A percentile compares a stretch with the other conserved stretches of the same genome.
Conservation (phyloP, 2,329 filamentous ascomycete genomes). For the Ceratocystiopsis sp. region DNA sequence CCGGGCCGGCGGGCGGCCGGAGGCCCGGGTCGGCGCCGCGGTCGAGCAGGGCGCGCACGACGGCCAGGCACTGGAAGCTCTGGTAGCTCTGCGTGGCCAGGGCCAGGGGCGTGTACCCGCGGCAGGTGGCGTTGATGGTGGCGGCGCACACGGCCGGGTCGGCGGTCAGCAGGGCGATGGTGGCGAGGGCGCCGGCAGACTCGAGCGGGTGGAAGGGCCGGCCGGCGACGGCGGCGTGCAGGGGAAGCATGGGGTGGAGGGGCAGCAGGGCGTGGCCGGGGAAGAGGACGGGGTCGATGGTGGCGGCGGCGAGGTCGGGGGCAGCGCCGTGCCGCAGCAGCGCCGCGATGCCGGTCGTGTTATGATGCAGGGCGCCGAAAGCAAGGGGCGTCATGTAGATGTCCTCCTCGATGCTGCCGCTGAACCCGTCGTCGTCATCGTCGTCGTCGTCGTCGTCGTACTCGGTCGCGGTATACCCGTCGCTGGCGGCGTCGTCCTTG, state of each 20-base stretch:
- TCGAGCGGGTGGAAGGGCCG: not conserved
- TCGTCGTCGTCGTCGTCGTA: not conserved
- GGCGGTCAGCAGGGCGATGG: slow-evolving; percentile 1
- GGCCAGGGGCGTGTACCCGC: slow-evolving; percentile 2
- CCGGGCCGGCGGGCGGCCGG: not conserved
- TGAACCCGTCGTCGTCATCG: not conserved
- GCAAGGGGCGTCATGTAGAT: not conserved
- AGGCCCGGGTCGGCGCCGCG: not conserved
- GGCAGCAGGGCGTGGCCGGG: not conserved
- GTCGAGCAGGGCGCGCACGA: slow-evolving; percentile 1
- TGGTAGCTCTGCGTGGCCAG: not conserved
- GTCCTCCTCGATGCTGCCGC: not conserved
- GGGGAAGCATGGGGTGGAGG: not conserved
- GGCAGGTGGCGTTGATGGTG: slow-evolving; percentile 1
- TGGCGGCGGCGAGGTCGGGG: not conserved
- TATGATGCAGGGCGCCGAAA: not conserved
- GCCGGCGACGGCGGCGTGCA: not conserved
- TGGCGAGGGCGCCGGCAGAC: not conserved
- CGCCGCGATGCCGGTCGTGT: not conserved
- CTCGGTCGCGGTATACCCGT: not conserved
- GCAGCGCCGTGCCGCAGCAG: not conserved
- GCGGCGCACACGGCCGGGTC: slow-evolving; percentile 2
- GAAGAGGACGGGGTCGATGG: not conserved
- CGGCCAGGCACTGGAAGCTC: not conserved
- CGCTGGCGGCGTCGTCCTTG: not conserved